Evolutionary conservation across 129 eudicot genomes (phyloP).

Genomic region (Helianthus tuberosus): DNA sequence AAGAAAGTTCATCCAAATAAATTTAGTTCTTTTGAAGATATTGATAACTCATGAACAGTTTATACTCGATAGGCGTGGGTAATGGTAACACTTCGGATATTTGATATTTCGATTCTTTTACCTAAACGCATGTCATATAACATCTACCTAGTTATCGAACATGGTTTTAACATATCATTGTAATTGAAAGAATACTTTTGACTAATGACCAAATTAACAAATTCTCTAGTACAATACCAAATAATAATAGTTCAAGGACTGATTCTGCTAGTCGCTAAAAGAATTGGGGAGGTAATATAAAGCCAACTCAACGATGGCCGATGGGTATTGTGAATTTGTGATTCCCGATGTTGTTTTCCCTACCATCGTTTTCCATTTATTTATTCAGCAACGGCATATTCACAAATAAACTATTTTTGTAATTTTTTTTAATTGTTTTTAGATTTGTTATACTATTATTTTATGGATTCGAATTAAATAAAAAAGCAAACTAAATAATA

Average conservation of each 20-base stretch:
- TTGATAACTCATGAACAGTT: background rate
- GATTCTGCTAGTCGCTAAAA: background rate
- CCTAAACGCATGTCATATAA: no score
- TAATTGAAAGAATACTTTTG: background rate
- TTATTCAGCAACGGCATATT: slow-evolving; percentile 3
- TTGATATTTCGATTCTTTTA: no score
- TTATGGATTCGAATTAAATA: no score
- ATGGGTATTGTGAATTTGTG: slow-evolving; percentile 20
- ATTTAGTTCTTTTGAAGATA: background rate
- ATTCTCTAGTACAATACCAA: background rate
- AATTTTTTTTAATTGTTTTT: no score
- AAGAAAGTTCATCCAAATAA: background rate
- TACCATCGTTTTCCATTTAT: slow-evolving; percentile 7
- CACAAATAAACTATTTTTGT: background rate
- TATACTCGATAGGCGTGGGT: no score
- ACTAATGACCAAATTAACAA: background rate
- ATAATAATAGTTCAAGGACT: background rate
- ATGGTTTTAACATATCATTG: no score
- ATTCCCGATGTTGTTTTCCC: slow-evolving; percentile 24
- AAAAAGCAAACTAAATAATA: no score
- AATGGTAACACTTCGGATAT: no score
- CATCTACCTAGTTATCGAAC: no score
- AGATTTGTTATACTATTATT: no score
- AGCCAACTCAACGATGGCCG: background rate
- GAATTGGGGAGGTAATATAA: background rate